A percentile compares a stretch with the other conserved stretches of the same genome.
phyloP scores from a whole-genome alignment of 1,284 basidiomycete species.

The Phellopilus nigrolimitatus region DNA sequence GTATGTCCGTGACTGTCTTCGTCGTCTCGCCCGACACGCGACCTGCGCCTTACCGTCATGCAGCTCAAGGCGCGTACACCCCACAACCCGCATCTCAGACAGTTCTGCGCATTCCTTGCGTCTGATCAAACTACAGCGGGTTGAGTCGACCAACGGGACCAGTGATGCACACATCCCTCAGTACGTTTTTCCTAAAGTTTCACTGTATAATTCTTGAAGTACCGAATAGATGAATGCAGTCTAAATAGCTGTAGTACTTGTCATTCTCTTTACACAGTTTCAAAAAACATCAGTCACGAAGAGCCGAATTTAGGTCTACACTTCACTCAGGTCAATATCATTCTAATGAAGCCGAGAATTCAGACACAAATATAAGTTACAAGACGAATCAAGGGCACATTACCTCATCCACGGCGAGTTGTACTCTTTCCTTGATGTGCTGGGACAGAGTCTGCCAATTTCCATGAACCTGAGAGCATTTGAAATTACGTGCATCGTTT shows the following conservation, averaged over 20 bases:
- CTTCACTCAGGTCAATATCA: slow-evolving; percentile 12
- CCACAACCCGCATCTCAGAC: background rate
- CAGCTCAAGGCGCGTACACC: slow-evolving; percentile 73
- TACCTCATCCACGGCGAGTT: background rate
- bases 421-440: background rate
- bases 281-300: too few species aligned
- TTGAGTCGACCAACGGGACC: too few species aligned
- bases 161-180: too few species aligned
- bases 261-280: too few species aligned
- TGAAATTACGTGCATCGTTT: too few species aligned
- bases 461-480: background rate
- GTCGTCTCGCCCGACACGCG: slow-evolving; percentile 85
- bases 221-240: too few species aligned
- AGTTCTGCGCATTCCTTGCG: background rate
- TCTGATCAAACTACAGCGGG: too few species aligned
- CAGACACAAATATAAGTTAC: background rate
- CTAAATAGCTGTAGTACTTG: too few species aligned
- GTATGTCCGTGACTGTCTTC: slow-evolving; percentile 64
- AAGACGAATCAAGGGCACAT: too few species aligned
- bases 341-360: background rate
- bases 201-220: too few species aligned
- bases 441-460: slow-evolving; percentile 1
- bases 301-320: background rate
- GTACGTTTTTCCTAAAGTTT: too few species aligned
- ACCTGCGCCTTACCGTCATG: slow-evolving; percentile 65